Percentiles rank a stretch among this genome's conserved stretches.
These are phyloP conservation scores for Trichoderma aggressivum DNA, from an alignment of 2,329 filamentous ascomycete genomes.

Conservation along the genomic window DNA sequence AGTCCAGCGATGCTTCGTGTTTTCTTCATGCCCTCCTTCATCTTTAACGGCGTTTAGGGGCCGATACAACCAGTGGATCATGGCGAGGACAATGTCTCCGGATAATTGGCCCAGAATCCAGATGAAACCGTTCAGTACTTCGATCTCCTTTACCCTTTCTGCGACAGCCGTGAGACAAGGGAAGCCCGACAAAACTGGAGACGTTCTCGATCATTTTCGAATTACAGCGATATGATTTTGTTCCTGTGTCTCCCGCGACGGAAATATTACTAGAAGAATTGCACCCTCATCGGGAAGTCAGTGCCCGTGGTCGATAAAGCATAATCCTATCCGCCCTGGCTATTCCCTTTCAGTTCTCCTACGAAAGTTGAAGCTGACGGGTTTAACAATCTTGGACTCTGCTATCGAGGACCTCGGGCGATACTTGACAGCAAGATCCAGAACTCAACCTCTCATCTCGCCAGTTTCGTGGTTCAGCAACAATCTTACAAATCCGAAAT, in stretches of 20 bases:
- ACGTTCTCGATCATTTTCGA: neutral
- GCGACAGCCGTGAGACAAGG: neutral
- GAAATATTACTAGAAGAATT: neutral
- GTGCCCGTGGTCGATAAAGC: neutral
- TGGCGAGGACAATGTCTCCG: neutral
- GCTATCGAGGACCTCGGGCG: too few relatives aligned
- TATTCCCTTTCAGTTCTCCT: neutral
- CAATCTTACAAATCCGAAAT: neutral
- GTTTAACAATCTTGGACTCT: neutral
- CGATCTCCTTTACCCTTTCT: neutral
- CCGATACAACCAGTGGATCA: neutral
- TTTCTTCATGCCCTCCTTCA: neutral
- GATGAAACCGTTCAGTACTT: neutral
- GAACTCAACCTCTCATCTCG: neutral
- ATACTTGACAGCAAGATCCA: neutral
- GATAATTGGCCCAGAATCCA: neutral
- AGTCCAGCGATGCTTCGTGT: neutral
- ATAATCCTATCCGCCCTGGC: neutral
- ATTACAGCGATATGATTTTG: neutral
- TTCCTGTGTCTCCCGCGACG: neutral
- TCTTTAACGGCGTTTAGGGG: neutral
- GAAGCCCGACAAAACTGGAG: neutral
- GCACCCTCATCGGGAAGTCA: fast-evolving
- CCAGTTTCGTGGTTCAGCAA: neutral
- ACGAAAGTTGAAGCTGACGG: neutral